Percentiles rank a stretch among this genome's conserved stretches.
Conservation (phyloP, 371 early-diverging fungal species). For the Mucor sp. region DNA sequence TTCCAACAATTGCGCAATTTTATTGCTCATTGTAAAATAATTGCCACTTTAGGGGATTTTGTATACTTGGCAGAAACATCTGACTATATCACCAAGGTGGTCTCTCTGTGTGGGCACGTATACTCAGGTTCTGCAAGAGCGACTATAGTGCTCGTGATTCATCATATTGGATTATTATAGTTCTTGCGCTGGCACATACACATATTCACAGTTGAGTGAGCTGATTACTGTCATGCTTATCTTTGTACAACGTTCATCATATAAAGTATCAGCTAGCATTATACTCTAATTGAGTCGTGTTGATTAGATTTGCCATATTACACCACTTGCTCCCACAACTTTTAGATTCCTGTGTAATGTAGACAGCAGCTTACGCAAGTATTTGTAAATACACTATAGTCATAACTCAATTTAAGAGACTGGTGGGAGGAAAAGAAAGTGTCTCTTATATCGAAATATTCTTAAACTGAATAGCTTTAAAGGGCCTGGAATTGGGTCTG, state of each 20-base stretch:
- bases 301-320: neutral
- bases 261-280: neutral
- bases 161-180: neutral
- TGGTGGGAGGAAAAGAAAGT: no score
- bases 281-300: neutral
- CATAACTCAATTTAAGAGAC: no score
- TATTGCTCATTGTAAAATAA: neutral
- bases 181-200: neutral
- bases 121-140: no score
- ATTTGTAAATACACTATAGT: no score
- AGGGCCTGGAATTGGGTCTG: no score
- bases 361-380: neutral
- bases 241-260: neutral
- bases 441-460: no score
- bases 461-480: no score
- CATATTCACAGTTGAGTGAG: neutral
- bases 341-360: neutral
- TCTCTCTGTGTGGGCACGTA: neutral
- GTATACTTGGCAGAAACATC: neutral
- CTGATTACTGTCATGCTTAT: neutral
- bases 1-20: neutral
- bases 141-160: neutral
- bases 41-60: neutral
- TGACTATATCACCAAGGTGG: neutral
- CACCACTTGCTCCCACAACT: neutral